Conservation (phyloP, 768 basidiomycete genomes). For the Tricholoma bakamatsutake region DNA sequence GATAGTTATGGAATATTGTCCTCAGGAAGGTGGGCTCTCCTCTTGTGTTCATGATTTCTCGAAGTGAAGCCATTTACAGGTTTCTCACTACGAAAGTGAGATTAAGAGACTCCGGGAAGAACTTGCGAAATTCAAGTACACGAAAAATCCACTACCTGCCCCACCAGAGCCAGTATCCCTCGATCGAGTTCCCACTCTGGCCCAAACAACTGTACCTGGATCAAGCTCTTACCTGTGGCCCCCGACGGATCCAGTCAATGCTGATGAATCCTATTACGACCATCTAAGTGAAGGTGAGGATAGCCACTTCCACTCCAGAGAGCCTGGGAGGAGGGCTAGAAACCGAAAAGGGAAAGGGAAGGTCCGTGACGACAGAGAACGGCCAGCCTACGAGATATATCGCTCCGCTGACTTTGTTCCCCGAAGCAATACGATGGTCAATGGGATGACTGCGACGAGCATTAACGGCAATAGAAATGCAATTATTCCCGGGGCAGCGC, state of each 20-base stretch:
- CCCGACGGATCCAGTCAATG: not conserved
- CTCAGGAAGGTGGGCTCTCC: slow-evolving; percentile 14
- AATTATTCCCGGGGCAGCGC: slow-evolving; percentile 26
- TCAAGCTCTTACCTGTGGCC: slow-evolving; percentile 1
- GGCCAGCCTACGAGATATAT: not conserved
- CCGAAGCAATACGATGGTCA: not conserved
- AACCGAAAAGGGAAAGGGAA: slow-evolving; percentile 1
- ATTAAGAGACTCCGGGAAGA: slow-evolving; percentile 30
- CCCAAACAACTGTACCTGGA: slow-evolving; percentile 21
- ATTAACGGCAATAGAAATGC: slow-evolving; percentile 18
- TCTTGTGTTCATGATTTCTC: not conserved
- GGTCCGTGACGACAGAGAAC: not conserved
- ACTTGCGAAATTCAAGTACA: slow-evolving; percentile 23
- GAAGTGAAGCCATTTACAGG: slow-evolving; percentile 10
- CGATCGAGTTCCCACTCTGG: slow-evolving; percentile 37
- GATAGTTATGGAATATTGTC: not conserved
- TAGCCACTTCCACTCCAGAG: not conserved
- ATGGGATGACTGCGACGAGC: not conserved
- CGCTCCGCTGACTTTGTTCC: not conserved
- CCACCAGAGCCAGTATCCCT: slow-evolving; percentile 51
- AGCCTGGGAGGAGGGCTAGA: not conserved
- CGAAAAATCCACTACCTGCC: slow-evolving; percentile 46
- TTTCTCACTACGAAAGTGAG: slow-evolving; percentile 24
- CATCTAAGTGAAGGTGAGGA: not conserved
- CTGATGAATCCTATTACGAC: not conserved